Evolutionary conservation across 495 filamentous ascomycete species (phyloP).

Genomic region (Friedmanniomyces simplex): DNA sequence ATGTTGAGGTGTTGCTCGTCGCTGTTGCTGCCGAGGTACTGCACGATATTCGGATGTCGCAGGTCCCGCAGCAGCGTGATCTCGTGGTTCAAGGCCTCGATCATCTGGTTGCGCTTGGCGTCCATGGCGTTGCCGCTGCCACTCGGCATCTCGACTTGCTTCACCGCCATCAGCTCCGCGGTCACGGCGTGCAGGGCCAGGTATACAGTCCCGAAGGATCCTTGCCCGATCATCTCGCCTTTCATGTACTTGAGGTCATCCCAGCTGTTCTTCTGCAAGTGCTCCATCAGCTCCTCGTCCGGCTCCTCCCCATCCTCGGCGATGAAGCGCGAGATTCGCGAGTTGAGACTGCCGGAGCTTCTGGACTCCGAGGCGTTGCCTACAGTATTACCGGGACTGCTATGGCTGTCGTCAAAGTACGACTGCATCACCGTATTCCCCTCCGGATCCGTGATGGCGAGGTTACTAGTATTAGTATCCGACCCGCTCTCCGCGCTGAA

Average conservation of each 20-base stretch:
- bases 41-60: constrained; percentile 94
- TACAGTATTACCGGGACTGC: constrained; percentile 50
- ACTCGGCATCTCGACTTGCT: constrained; percentile 91
- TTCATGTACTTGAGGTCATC: constrained; percentile 98
- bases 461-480: constrained; percentile 38
- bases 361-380: constrained; percentile 34
- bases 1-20: constrained; percentile 93
- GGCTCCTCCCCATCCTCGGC: constrained; percentile 78
- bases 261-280: constrained; percentile 85
- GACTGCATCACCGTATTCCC: constrained; percentile 55
- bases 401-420: constrained; percentile 75
- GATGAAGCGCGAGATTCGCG: constrained; percentile 50
- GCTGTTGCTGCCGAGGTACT: constrained; percentile 88
- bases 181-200: constrained; percentile 94
- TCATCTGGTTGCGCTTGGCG: constrained; percentile 91
- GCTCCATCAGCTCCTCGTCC: constrained; percentile 48
- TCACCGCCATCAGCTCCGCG: constrained; percentile 94
- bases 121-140: constrained; percentile 70
- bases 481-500: constrained; percentile 66
- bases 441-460: constrained; percentile 65
- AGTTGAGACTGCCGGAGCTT: constrained; percentile 50
- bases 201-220: constrained; percentile 94
- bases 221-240: constrained; percentile 90
- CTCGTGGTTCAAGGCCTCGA: constrained; percentile 90
- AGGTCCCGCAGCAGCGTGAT: constrained; percentile 90